Base-by-base conservation (phyloP, 169 alveolate genomes). In the Hepatocystis sp. region DNA sequence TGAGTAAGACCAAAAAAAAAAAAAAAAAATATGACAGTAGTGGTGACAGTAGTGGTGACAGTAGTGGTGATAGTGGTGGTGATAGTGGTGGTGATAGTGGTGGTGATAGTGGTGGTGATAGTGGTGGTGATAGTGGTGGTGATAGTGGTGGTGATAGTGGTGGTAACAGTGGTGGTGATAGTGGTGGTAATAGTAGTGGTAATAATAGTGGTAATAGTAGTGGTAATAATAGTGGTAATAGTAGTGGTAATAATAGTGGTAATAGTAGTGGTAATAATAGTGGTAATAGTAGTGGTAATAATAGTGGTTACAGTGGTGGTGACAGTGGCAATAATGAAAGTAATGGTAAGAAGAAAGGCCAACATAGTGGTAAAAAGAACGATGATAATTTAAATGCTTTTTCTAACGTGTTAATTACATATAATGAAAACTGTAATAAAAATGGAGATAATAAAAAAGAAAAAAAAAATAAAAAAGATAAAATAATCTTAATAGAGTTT, bases 401-500 rank as follows among this genome's bases (percentile, higher is more conserved):
- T 58, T 71, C 86, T 0, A 58, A 34, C 39, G 76, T 21, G 2
- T 30, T 66, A 49, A 30, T 58, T 42, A 49, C 42, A 64, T 15
- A 15, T 23, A n/a, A 30, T 21, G 32, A 44, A 10, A 39, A 19
- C 2, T 36, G 15, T 19, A 46, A 34, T 17, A 40, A n/a, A 27
- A 71, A 68, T 23, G 10, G 46, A 3, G n/a, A 13, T 4, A 65
- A 67, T 34, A 56, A 67, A 1, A 7, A 52, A 52, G 34, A 2
- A 23, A 44, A 23, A 39, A 11, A 53, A 13, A 30, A 67, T 2
- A 17, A 40, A 13, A 15, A 51, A 21, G 21, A 52, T 23, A 19
- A 46, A 10, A 58, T 71, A 13, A 49, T 71, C 15, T 34, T 71
- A 64, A 58, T 71, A 27, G 58, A 71, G 28, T 71, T 71, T 49